Conservation (phyloP, 164 flowering plant genomes). For the Vitis amurensis region DNA sequence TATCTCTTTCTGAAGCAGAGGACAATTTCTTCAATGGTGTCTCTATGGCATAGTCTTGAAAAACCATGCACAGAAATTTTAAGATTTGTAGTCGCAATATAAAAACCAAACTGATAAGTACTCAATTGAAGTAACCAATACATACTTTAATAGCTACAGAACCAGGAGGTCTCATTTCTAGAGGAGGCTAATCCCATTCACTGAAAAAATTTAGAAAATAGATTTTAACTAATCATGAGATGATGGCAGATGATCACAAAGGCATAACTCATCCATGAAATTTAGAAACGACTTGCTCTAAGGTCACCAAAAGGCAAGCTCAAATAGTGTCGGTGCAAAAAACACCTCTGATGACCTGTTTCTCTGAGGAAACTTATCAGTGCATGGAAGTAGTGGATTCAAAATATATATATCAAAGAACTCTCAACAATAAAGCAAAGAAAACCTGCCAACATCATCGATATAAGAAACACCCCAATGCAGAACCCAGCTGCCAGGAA, state of each 20-base stretch:
- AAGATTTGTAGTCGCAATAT: not conserved
- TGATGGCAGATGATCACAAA: too few relatives aligned
- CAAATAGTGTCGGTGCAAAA: too few relatives aligned
- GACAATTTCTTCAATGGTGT: slow-evolving; percentile 66
- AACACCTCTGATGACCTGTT: too few relatives aligned
- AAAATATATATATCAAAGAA: not conserved
- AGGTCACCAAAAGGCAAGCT: not conserved
- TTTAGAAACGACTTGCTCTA: too few relatives aligned
- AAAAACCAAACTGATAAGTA: not conserved
- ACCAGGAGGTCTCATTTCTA: slow-evolving; percentile 80
- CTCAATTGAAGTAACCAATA: not conserved
- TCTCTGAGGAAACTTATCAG: too few relatives aligned
- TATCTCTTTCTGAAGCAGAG: slow-evolving; percentile 34
- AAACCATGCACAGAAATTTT: not conserved
- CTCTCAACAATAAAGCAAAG: not conserved
- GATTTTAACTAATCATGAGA: not conserved
- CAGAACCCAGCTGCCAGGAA: slow-evolving; percentile 93
- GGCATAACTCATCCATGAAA: too few relatives aligned
- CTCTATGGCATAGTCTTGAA: slow-evolving; percentile 93
- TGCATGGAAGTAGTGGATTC: too few relatives aligned
- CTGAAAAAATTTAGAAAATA: slow-evolving; percentile 37
- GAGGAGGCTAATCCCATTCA: slow-evolving; percentile 98
- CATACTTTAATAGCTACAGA: slow-evolving; percentile 74
- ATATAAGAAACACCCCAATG: slow-evolving; percentile 90
- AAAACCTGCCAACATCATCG: slow-evolving; percentile 67